Base-by-base conservation (phyloP, 2,329 filamentous ascomycete species). In the Scedosporium boydii region DNA sequence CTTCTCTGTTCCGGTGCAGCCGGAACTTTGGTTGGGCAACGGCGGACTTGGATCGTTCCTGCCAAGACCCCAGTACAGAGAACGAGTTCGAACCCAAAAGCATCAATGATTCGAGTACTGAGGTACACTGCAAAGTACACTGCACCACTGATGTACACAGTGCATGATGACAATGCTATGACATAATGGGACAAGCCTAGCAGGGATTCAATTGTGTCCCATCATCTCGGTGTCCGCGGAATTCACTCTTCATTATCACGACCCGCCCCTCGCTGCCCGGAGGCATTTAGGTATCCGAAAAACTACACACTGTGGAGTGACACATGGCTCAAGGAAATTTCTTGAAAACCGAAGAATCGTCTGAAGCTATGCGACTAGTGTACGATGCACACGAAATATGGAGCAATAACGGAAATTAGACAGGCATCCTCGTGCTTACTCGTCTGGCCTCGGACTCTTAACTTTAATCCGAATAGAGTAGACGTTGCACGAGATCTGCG, bases 381-480 rank as follows among this genome's bases (percentile, higher is more conserved):
- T 55, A 55, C 51, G 51, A 27, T 55, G 12, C 51, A 55, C 9
- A 16, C 51, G 12, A 23, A 55, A 55, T 55, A 27, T 55, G 51
- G 51, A 18, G 23, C 23, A 27, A 55, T 18, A 55, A 23, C 18
- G 51, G 51, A 55, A 55, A 55, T 55, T 55, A 55, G 51, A 55
- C 21, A 23, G 21, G 16, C 18, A 18, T 55, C 18, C 18, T 23
- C 51, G 18, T 23, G 44, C 44, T 66, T 66, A 65, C 53, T 61
- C 64, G 66, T 60, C 66, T 61, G 58, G 34, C 61, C 55, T 51
- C 44, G 61, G 63, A 64, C 55, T 59, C 59, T 18, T 14, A 55
- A 23, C 51, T 55, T 23, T 23, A 55, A 23, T 16, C 18, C 23
- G 18, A 27, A 23, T 55, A 23, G 23, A 55, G 51, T 55, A 18